Conservation (phyloP, 768 basidiomycete genomes). For the Clathrus columnatus region DNA sequence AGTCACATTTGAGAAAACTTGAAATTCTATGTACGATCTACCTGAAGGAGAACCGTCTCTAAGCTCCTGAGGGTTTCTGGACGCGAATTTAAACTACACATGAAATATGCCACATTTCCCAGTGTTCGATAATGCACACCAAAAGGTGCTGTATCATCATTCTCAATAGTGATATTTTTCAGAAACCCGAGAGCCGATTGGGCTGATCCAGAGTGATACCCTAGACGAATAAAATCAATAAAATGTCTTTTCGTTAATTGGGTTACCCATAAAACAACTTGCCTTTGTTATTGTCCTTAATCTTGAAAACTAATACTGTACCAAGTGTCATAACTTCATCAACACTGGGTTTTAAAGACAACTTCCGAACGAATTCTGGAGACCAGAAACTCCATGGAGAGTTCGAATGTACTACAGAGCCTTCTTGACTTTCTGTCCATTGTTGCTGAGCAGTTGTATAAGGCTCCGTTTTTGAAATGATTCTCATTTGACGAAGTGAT, state of each 20-base stretch:
- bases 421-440: constrained; percentile 38
- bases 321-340: constrained; percentile 82
- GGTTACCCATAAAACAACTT: constrained; percentile 16
- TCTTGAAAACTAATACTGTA: constrained; percentile 71
- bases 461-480: constrained; percentile 31
- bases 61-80: constrained; percentile 43
- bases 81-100: constrained; percentile 75
- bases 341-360: constrained; percentile 50
- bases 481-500: constrained; percentile 55
- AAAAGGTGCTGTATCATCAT: constrained; percentile 49
- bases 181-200: constrained; percentile 50
- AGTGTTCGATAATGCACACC: constrained; percentile 80
- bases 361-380: constrained; percentile 50
- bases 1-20: too few species aligned
- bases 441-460: constrained; percentile 53
- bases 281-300: constrained; percentile 54
- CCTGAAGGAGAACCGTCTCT: constrained; percentile 56
- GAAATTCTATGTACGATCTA: constrained; percentile 15
- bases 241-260: constrained; percentile 28
- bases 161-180: constrained; percentile 23
- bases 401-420: too few species aligned
- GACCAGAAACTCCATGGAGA: constrained; percentile 82
- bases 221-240: constrained; percentile 38
- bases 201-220: constrained; percentile 54
- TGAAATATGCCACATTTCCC: constrained; percentile 89